Conservation (phyloP, 768 basidiomycete genomes). For the Leccinum subtestaceum region DNA sequence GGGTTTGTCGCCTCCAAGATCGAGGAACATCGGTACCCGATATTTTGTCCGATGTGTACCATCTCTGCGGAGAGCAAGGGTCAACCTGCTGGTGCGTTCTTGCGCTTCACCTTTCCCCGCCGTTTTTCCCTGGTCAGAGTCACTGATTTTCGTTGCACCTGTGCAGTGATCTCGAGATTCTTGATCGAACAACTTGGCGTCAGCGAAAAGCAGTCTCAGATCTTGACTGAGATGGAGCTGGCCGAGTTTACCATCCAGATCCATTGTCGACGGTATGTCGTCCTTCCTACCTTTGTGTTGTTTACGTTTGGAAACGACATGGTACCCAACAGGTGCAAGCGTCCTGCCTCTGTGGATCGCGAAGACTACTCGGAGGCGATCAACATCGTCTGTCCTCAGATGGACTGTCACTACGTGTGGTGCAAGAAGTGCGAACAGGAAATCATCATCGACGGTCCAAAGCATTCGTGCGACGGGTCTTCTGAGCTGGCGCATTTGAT, state of each 20-base stretch:
- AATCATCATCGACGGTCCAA: constrained; percentile 33
- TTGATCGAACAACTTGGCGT: constrained; percentile 48
- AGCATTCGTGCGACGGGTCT: constrained; percentile 59
- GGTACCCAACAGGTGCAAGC: constrained; percentile 41
- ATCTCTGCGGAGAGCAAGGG: constrained; percentile 20
- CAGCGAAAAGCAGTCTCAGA: constrained; percentile 37
- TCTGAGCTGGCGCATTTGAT: constrained; percentile 53
- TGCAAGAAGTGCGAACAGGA: constrained; percentile 57
- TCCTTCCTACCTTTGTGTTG: background rate
- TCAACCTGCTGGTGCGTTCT: constrained; percentile 34
- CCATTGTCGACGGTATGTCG: constrained; percentile 48
- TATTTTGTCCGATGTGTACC: constrained; percentile 58
- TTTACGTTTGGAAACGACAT: background rate
- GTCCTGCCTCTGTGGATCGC: constrained; percentile 49
- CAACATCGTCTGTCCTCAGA: constrained; percentile 49
- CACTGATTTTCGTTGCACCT: background rate
- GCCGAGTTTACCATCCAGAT: constrained; percentile 40
- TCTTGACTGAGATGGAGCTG: constrained; percentile 48
- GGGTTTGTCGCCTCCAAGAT: constrained; percentile 44
- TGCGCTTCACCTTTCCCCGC: background rate
- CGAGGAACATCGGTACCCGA: constrained; percentile 53
- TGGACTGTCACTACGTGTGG: constrained; percentile 50
- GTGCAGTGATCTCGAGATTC: constrained; percentile 37
- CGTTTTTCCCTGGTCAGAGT: background rate
- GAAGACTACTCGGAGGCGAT: constrained; percentile 40